These are phyloP conservation scores for Zopfochytrium polystomum DNA, from an alignment of 371 early-diverging fungal species.

Conservation along the genomic window DNA sequence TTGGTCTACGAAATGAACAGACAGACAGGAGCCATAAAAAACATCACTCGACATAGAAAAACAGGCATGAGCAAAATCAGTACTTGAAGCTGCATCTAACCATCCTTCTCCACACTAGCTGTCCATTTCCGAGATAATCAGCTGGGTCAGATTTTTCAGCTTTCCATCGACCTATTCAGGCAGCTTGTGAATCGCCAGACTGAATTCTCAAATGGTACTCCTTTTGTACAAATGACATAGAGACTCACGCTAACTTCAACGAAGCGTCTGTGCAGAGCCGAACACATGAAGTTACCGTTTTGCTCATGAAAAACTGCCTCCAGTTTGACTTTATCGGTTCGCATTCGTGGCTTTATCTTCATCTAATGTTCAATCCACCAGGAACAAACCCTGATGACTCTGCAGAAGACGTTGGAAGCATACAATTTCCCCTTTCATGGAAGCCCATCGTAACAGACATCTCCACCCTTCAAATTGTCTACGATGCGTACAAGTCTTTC, in stretches of 20 bases:
- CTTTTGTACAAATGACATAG: background rate
- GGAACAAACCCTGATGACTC: constrained; percentile 77
- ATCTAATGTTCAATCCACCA: background rate
- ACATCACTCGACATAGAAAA: constrained; percentile 66
- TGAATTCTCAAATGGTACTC: constrained; percentile 44
- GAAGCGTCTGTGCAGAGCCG: constrained; percentile 52
- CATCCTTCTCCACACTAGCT: constrained; percentile 42
- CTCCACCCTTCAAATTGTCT: constrained; percentile 67
- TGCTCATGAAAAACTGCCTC: constrained; percentile 67
- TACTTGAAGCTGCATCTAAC: constrained; percentile 1
- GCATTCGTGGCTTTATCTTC: background rate
- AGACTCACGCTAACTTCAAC: constrained; percentile 6
- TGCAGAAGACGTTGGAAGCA: constrained; percentile 68
- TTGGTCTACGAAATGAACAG: constrained; percentile 65
- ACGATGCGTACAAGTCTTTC: constrained; percentile 64
- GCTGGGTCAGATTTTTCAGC: constrained; percentile 67
- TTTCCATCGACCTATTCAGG: constrained; percentile 60
- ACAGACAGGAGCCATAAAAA: constrained; percentile 53
- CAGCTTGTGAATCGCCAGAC: constrained; percentile 46
- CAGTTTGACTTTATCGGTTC: constrained; percentile 81
- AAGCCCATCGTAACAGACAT: constrained; percentile 65
- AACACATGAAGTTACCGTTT: constrained; percentile 55
- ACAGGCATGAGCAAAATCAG: constrained; percentile 43
- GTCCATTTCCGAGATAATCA: constrained; percentile 80
- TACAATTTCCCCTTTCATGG: constrained; percentile 79